Evolutionary conservation across 148 eudicot genomes (phyloP).

Genomic region (Hydrangea macrophylla): DNA sequence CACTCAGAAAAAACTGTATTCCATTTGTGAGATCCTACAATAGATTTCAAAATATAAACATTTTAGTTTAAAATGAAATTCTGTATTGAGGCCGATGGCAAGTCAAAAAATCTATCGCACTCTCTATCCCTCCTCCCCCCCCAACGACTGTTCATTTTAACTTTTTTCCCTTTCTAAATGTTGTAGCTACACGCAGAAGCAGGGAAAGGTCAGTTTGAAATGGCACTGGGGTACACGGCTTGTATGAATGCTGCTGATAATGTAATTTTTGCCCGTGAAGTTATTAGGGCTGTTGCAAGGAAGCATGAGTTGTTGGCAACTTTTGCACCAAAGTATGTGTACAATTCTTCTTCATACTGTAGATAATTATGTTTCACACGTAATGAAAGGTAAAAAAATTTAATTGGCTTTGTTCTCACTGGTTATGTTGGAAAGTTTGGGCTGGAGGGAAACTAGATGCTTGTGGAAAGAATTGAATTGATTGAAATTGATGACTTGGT

Average conservation of each 20-base stretch:
- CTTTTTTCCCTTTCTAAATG: slow-evolving; percentile 13
- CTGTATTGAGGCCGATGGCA: too few relatives aligned
- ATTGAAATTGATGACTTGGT: not conserved
- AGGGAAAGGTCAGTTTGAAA: slow-evolving; percentile 91
- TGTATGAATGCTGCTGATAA: slow-evolving; percentile 80
- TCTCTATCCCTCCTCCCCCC: not conserved
- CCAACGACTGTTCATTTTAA: not conserved
- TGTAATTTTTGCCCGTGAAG: slow-evolving; percentile 72
- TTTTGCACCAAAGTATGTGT: slow-evolving; percentile 86
- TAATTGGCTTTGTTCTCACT: not conserved
- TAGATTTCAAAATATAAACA: too few relatives aligned
- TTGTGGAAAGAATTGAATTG: not conserved
- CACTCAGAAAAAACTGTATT: too few relatives aligned
- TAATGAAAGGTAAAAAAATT: not conserved
- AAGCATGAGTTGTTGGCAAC: slow-evolving; percentile 91
- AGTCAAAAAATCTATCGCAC: not conserved
- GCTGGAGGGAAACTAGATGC: not conserved
- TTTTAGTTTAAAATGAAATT: too few relatives aligned
- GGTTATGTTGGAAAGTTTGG: not conserved
- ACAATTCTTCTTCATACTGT: not conserved
- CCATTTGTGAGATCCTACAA: too few relatives aligned
- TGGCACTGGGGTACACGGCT: slow-evolving; percentile 59
- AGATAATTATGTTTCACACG: not conserved
- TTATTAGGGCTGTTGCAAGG: slow-evolving; percentile 77
- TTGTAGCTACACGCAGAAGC: slow-evolving; percentile 82